Percentiles rank a stretch among this genome's conserved stretches.
Conservation (phyloP, 768 basidiomycete species). For the Basidioascus undulatus region DNA sequence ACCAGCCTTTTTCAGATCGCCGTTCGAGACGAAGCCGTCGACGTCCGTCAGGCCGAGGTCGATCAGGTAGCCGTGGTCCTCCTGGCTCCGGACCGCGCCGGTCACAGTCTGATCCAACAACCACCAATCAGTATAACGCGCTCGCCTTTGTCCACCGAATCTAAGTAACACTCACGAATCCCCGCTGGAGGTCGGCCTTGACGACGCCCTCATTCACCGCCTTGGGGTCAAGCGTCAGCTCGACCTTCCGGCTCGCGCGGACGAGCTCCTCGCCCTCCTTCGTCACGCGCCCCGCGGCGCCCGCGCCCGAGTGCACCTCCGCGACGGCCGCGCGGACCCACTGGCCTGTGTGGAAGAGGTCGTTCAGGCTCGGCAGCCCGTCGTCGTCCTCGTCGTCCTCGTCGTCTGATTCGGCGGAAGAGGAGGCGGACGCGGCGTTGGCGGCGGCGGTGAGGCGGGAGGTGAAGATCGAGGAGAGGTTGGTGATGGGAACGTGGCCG, state of each 20-base stretch:
- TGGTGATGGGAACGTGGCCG: slow-evolving; percentile 82
- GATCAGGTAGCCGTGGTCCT: slow-evolving; percentile 85
- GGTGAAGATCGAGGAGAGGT: slow-evolving; percentile 62
- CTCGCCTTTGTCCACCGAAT: background rate
- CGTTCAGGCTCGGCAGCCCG: slow-evolving; percentile 37
- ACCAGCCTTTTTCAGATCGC: too few relatives aligned
- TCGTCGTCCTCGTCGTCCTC: slow-evolving; percentile 21
- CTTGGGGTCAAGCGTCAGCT: slow-evolving; percentile 60
- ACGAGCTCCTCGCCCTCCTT: slow-evolving; percentile 36
- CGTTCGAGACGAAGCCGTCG: slow-evolving; percentile 66
- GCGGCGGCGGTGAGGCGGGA: slow-evolving; percentile 37
- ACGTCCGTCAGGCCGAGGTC: slow-evolving; percentile 58
- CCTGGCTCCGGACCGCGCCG: slow-evolving; percentile 53
- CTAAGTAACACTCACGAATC: slow-evolving; percentile 34
- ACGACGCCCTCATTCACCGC: slow-evolving; percentile 59
- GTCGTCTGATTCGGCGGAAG: too few relatives aligned
- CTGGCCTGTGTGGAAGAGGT: slow-evolving; percentile 62
- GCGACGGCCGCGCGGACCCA: slow-evolving; percentile 60
- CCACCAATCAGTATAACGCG: background rate
- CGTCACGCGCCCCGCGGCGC: slow-evolving; percentile 26
- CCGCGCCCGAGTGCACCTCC: slow-evolving; percentile 36
- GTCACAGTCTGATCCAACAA: slow-evolving; percentile 36
- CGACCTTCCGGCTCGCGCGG: slow-evolving; percentile 49
- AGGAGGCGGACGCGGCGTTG: slow-evolving; percentile 12
- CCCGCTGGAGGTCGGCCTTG: slow-evolving; percentile 47